Evolutionary conservation across 768 basidiomycete genomes (phyloP).

Genomic region (Cystofilobasidium macerans): DNA sequence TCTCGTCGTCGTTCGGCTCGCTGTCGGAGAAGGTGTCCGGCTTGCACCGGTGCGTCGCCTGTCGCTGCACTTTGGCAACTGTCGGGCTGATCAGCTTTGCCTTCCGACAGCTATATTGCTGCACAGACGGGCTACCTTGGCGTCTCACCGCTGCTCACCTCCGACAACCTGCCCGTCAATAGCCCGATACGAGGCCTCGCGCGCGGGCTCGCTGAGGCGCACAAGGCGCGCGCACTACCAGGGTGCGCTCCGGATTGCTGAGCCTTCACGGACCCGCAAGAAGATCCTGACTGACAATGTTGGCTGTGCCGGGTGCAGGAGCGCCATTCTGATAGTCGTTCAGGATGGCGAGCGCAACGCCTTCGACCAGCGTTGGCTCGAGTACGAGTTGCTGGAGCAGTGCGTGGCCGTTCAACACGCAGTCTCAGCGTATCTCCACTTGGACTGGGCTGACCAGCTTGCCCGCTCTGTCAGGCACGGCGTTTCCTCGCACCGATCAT

Average conservation of each 20-base stretch:
- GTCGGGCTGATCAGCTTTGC: background rate
- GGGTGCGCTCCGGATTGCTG: constrained; percentile 38
- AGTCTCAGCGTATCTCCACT: too few relatives aligned
- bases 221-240: constrained; percentile 49
- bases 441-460: constrained; percentile 16
- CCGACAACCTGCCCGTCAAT: constrained; percentile 60
- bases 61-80: background rate
- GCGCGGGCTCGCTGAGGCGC: constrained; percentile 65
- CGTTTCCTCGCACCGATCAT: constrained; percentile 64
- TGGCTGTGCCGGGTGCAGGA: background rate
- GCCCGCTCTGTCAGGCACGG: constrained; percentile 48
- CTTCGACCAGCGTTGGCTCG: constrained; percentile 81
- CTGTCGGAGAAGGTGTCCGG: constrained; percentile 49
- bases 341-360: constrained; percentile 82
- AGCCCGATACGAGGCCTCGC: constrained; percentile 58
- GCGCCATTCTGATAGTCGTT: constrained; percentile 67
- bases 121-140: constrained; percentile 58
- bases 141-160: constrained; percentile 35
- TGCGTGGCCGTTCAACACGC: constrained; percentile 44
- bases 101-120: constrained; percentile 51
- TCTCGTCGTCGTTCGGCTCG: constrained; percentile 78
- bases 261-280: background rate
- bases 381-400: constrained; percentile 75
- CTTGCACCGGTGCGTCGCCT: constrained; percentile 53
- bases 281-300: too few relatives aligned